Evolutionary conservation across 2,329 filamentous ascomycete species (phyloP).

Genomic region (Metarhizium sp.): DNA sequence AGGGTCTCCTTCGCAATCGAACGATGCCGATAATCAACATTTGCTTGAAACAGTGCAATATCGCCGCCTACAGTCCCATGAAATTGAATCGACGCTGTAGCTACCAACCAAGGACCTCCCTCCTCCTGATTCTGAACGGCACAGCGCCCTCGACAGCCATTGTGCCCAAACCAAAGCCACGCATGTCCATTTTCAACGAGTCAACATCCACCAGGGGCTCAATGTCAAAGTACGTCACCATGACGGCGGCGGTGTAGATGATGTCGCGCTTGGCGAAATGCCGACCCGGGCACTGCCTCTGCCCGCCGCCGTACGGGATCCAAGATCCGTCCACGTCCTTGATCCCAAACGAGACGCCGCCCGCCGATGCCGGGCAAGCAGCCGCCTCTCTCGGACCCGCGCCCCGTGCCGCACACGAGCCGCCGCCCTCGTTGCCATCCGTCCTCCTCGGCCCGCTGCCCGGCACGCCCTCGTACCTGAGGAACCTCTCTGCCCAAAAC

Average conservation of each 20-base stretch:
- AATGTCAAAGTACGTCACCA: neutral
- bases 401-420: neutral
- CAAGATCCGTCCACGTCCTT: neutral
- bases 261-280: conserved; percentile 2
- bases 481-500: conserved; percentile 1
- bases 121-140: neutral
- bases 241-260: neutral
- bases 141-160: neutral
- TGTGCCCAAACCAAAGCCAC: neutral
- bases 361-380: neutral
- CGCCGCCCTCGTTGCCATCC: neutral
- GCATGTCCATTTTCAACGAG: neutral
- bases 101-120: neutral
- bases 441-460: neutral
- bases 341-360: neutral
- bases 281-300: conserved; percentile 1
- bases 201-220: neutral
- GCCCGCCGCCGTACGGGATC: conserved; percentile 3
- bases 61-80: too few species aligned
- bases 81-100: neutral
- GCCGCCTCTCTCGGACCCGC: neutral
- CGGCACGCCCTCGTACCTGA: neutral
- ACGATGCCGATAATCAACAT: too few species aligned
- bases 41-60: too few species aligned
- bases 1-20: too few species aligned